Evolutionary conservation across 495 filamentous ascomycete genomes (phyloP), one percentile per base, ranked within the genome.

Genomic region (Xylaria longipes): DNA sequence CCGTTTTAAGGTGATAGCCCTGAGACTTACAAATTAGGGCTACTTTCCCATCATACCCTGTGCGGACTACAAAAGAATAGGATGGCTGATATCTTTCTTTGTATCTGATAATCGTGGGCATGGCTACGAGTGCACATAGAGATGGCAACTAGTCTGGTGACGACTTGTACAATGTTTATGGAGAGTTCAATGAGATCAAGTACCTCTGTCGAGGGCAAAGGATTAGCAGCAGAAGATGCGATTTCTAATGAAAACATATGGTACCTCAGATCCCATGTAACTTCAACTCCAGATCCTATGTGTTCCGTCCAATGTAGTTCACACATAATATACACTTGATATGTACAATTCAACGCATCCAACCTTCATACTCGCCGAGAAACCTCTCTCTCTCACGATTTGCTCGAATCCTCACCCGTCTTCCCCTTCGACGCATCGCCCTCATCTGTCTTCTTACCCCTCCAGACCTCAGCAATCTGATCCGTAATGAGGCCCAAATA

Each of bases 401-500:
- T 72, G 52, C 78, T 75, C 70, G 56, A 78, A 35, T 78, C 75
- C 67, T 80, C 80, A 64, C 70, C 75, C 62, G 76, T 77, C 56
- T 70, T 64, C 31, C 71, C 35, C 61, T 61, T 71, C 52, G 76
- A 71, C 62, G 58, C 68, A 67, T 74, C 74, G 14, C 37, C 72
- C 5, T 56, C 64, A 25, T 82, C 58, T 48, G 71, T 63, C 67
- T 73, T 80, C 20, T 79, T 85, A 85, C 86, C 87, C 78, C 85
- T 90, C 89, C 87, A 93, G 52, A 94, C 95, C 80, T 97, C 93
- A 85, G 87, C 90, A 52, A 97, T 87, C 87, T 95, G 91, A 74
- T 94, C 92, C 80, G 87, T 86, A 72, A 97, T 97, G 81, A 97
- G 82, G 75, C 89, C 90, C 20, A 88, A 89, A 85, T 95, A 94